Conservation (phyloP, 345 rosid genomes). For the Eucalyptus pauciflora region DNA sequence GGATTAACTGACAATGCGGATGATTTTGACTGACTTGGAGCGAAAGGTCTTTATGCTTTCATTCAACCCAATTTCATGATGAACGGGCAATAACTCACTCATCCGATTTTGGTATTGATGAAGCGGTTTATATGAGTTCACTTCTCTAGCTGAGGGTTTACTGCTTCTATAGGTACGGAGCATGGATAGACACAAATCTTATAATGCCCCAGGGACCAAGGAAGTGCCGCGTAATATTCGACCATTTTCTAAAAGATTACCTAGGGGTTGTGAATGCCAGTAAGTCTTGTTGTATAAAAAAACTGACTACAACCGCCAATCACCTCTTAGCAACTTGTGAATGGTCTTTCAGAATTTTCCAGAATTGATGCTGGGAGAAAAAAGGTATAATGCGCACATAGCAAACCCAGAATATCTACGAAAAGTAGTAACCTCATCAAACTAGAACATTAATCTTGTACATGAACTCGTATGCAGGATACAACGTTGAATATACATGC, state of each 20-base stretch:
- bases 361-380: no score
- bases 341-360: no score
- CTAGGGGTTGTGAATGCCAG: conserved; percentile 23
- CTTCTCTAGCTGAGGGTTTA: not conserved
- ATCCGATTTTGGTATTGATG: not conserved
- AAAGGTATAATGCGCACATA: no score
- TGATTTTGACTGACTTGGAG: conserved; percentile 51
- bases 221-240: conserved; percentile 70
- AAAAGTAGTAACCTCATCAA: no score
- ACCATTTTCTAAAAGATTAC: conserved; percentile 66
- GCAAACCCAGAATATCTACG: no score
- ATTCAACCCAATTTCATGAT: conserved; percentile 89
- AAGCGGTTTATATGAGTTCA: not conserved
- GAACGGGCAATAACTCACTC: conserved; percentile 33
- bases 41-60: conserved; percentile 68
- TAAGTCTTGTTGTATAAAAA: not conserved
- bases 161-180: conserved; percentile 47
- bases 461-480: no score
- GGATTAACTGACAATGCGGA: conserved; percentile 20
- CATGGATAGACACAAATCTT: conserved; percentile 95
- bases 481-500: no score
- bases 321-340: not conserved
- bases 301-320: no score
- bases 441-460: no score
- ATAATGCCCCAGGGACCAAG: conserved; percentile 60